Evolutionary conservation across 2,329 filamentous ascomycete genomes (phyloP), one percentile per base, ranked within the genome.

Genomic region (Lachnellula subtilissima): DNA sequence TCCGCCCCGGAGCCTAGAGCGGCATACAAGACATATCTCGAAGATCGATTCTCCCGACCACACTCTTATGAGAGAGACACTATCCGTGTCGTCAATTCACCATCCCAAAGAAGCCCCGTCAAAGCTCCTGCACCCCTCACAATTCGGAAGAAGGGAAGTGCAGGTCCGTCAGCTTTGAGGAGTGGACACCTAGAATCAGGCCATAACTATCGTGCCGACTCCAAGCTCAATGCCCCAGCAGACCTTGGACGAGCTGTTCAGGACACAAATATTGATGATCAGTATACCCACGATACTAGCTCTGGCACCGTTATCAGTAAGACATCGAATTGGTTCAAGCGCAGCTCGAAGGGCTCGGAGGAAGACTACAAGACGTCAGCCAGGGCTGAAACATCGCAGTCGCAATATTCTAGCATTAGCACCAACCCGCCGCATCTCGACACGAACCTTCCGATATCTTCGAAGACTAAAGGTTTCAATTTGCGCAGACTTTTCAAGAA

Each of bases 261-360:
- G 45, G 50, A 54, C 35, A 40, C 47, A 5, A 51, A 52, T 39
- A 45, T 57, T 32, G 61, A 64, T 14, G 59, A 64, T 35, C 57
- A 48, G 11, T 57, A 58, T 40, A 52, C 52, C 17, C 52, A 61
- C 35, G 65, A 66, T 12, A 63, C 55, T 35, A 63, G 50, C 19
- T 51, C 59, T 36, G 61, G 64, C n/a, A 69, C 67, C 12, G 51
- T 66, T 43, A 28, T 61, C 12, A 65, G 61, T 36, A 71, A 69
- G 58, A 63, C 59, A 39, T 63, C 66, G n/a, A 62, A 56, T 39
- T 70, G 67, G 69, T 69, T 70, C 46, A 70, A 65, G 53, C 64
- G 68, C 8, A 64, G 57, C 43, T 69, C 68, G 14, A 69, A 63
- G 52, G 42, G 50, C 23, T 56, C 57, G 2, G 59, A 63, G 14